These are phyloP conservation scores for Suillus hirtellus DNA, from an alignment of 768 basidiomycete species.

Conservation along the genomic window DNA sequence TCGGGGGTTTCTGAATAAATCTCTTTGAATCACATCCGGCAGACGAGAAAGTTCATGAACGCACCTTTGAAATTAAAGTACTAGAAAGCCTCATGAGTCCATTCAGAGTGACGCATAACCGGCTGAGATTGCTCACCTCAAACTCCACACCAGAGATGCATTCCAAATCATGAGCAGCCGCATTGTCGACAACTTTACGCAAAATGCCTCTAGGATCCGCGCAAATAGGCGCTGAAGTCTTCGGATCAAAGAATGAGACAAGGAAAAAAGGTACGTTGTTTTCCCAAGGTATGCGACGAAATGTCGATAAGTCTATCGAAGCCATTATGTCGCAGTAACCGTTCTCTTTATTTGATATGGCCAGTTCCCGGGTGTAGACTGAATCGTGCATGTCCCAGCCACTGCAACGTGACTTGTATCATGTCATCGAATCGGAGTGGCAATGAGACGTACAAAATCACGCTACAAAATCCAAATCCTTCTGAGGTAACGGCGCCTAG, in stretches of 20 bases:
- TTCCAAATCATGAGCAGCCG: constrained; percentile 46
- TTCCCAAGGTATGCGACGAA: constrained; percentile 91
- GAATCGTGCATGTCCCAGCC: constrained; percentile 94
- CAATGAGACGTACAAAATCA: constrained; percentile 71
- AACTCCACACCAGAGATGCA: constrained; percentile 92
- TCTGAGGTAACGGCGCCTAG: constrained; percentile 73
- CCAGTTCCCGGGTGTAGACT: constrained; percentile 81
- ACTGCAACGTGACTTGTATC: constrained; percentile 35
- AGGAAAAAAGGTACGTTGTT: constrained; percentile 91
- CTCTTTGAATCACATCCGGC: constrained; percentile 4
- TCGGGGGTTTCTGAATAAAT: constrained; percentile 71
- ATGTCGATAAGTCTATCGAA: constrained; percentile 82
- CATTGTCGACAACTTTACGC: constrained; percentile 29
- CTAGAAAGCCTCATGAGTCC: constrained; percentile 36
- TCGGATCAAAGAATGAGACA: constrained; percentile 86
- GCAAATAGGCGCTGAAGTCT: constrained; percentile 70
- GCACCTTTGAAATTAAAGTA: constrained; percentile 93
- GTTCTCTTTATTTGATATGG: constrained; percentile 88
- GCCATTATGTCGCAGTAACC: constrained; percentile 92
- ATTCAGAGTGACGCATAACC: background rate
- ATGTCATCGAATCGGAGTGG: background rate
- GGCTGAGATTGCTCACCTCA: constrained; percentile 56
- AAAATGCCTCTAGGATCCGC: constrained; percentile 90
- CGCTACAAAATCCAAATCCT: constrained; percentile 93
- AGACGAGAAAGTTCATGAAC: background rate